Base-by-base conservation (phyloP, 306 rosid genomes). In the Corylus avellana region DNA sequence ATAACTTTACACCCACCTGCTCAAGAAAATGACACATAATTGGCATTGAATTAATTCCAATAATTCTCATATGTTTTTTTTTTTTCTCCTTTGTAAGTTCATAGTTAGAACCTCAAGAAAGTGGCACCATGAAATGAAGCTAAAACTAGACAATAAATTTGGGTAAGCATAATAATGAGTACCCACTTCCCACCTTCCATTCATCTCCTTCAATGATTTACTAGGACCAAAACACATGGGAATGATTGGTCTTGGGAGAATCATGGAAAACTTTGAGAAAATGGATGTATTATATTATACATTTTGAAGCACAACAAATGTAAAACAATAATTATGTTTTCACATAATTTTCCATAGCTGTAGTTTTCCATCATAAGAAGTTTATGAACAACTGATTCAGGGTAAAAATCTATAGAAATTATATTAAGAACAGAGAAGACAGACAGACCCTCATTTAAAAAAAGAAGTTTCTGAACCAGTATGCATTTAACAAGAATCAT, bases 1-100 rank as follows among this genome's bases (percentile, higher is more conserved):
- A 48, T 51, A 64, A 80, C 85, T 84, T 86, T 82, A 80, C 75
- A 78, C 69, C 79, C 85, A 77, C 54, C 81, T 56, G 75, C 84
- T 62, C 75, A 50, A 71, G 78, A 86, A 81, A 89, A 81, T 83
- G 88, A 84, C 91, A 75, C 29, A 5, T 51, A 56, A 59, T 55
- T 59, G 66, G 80, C 50, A 20, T 69, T 32, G 44, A 77, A 63
- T 70, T 74, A 70, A 44, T 79, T 77, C 59, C 80, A 68, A 7
- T 16, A 12, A 64, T 35, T 66, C 20, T 37, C 12, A 66, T 16
- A 1, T 12, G 6, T 3, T 8, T 57, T 56, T n/a, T 56, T n/a
- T 1, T 57, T 7, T 18, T 51, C 17, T 10, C 17, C 13, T 20
- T 5, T 6, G 2, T 32, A 32, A 29, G 2, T 32, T 32, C 35